Evolutionary conservation across 148 eudicot genomes (phyloP).

Genomic region (Salicornia ramosissima): DNA sequence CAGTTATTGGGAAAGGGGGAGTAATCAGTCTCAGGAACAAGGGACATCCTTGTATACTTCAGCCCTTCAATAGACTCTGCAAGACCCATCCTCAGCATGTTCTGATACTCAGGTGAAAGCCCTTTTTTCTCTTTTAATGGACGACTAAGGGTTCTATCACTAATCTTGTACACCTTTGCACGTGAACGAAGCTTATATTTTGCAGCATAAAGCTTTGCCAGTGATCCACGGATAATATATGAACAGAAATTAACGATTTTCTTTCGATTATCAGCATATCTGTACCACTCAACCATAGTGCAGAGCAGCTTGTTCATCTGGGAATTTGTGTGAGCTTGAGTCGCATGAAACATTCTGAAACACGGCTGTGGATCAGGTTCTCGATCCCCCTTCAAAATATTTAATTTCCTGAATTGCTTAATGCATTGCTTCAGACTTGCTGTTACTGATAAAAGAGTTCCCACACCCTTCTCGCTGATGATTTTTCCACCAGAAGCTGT

Average conservation of each 20-base stretch:
- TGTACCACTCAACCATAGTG: constrained; percentile 57
- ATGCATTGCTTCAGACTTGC: constrained; percentile 93
- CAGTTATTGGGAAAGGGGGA: constrained; percentile 65
- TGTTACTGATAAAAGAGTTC: constrained; percentile 86
- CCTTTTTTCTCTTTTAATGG: constrained; percentile 36
- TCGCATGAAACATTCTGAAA: constrained; percentile 92
- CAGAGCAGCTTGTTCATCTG: constrained; percentile 92
- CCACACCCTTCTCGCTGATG: constrained; percentile 95
- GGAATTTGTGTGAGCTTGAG: constrained; percentile 83
- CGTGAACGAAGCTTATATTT: constrained; percentile 92
- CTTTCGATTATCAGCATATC: constrained; percentile 57
- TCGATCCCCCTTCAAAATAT: constrained; percentile 79
- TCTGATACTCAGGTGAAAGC: constrained; percentile 79
- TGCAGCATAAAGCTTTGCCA: constrained; percentile 97
- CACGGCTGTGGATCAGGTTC: constrained; percentile 99
- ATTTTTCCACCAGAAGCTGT: constrained; percentile 96
- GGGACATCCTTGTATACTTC: constrained; percentile 85
- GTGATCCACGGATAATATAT: constrained; percentile 29
- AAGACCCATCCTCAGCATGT: constrained; percentile 78
- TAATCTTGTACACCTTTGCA: constrained; percentile 90
- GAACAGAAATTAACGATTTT: constrained; percentile 89
- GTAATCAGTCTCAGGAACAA: constrained; percentile 90
- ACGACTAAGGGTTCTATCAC: constrained; percentile 73
- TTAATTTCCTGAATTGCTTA: constrained; percentile 71
- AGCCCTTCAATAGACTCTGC: constrained; percentile 86